A percentile compares a stretch with the other conserved stretches of the same genome.
Conservation (phyloP, 140 eudicot species). For the Oenanthe javanica region DNA sequence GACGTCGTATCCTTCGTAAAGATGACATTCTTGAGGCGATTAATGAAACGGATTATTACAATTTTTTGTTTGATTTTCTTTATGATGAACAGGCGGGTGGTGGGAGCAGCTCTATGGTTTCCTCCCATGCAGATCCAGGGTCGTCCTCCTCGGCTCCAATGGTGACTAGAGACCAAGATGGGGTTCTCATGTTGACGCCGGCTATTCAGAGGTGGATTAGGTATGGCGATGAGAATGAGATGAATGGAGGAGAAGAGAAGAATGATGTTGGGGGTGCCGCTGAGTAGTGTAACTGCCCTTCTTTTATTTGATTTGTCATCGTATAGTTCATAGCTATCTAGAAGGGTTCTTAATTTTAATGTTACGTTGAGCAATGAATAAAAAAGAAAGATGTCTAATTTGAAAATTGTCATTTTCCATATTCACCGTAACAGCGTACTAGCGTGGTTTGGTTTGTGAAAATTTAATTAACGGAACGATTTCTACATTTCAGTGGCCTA, state of each 20-base stretch:
- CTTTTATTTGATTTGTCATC: not conserved
- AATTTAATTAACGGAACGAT: too few species aligned
- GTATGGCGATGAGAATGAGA: not conserved
- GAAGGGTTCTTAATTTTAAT: not conserved
- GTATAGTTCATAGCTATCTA: not conserved
- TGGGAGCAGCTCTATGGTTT: not conserved
- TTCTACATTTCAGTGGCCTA: too few species aligned
- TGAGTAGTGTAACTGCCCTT: not conserved
- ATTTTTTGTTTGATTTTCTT: not conserved
- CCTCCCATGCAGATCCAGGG: not conserved
- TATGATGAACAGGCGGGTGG: not conserved
- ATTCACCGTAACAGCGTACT: too few species aligned
- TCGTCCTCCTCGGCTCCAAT: not conserved
- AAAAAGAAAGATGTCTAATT: too few species aligned
- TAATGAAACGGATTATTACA: not conserved
- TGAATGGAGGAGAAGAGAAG: not conserved
- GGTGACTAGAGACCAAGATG: not conserved
- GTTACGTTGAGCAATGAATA: not conserved
- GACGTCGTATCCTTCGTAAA: not conserved
- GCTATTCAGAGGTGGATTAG: not conserved
- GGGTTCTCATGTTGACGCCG: not conserved
- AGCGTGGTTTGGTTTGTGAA: too few species aligned
- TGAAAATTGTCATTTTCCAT: too few species aligned
- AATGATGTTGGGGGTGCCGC: not conserved
- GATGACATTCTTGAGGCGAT: not conserved